Base-by-base conservation (phyloP, 371 early-diverging fungal genomes). In the Blakeslea trispora region DNA sequence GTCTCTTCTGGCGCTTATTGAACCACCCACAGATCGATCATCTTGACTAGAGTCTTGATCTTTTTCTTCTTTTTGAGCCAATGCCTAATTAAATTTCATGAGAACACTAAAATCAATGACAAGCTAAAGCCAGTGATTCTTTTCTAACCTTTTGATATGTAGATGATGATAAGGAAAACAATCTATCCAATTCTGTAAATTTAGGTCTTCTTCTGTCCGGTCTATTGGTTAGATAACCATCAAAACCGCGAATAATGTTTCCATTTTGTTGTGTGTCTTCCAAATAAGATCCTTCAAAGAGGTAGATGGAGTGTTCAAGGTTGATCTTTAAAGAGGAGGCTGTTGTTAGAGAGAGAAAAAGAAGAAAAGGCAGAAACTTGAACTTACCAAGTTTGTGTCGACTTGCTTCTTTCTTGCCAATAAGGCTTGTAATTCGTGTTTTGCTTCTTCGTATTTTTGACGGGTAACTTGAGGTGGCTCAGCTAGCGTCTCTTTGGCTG, bases 181-280 rank as follows among this genome's bases (percentile, higher is more conserved):
- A 60, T 39, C 87, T 75, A 50, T 87, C 87, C 5, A 79, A 64
- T 37, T 84, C 84, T 8, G 81, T 81, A 57, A 82, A 82, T 55
- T 84, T 83, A 53, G 76, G 72, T 48, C 78, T 74, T 54, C 81
- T 75, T 59, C 81, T 80, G 50, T 85, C 83, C 11, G 81, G 68
- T 37, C 82, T 68, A 54, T 66, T 73, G 15, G 77, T 77, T 41
- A 85, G 64, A 57, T 91, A 93, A 0, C 88, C 89, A 39, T 91
- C 92, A 61, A 91, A 93, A 0, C 93, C 93, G 31, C 84, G 81
- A 47, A 93, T 85, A 43, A 93, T 86, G 56, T 93, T 93, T 14
- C 93, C 93, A 45, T 82, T 81, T 34, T 78, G 80, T 45, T 82
- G 85, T 5, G 93, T 91, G 45, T 93, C 92, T 68, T 91, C 91